A percentile compares a stretch with the other conserved stretches of the same genome.
phyloP scores from a whole-genome alignment of 306 rosid genomes.

The Vigna nakashimae region DNA sequence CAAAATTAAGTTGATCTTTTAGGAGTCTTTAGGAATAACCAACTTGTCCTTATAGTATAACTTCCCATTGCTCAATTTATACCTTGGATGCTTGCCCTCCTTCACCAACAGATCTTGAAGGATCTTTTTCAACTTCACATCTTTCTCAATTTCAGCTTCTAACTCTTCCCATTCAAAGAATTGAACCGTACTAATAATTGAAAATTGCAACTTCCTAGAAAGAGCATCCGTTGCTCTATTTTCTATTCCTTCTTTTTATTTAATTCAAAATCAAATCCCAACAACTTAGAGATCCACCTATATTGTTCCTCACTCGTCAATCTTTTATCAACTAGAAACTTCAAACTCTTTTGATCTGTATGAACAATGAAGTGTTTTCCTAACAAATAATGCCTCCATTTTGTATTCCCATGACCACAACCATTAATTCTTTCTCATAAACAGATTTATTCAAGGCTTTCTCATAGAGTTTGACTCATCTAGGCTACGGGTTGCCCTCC shows the following conservation, averaged over 20 bases:
- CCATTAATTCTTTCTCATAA: background rate
- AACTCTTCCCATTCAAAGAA: too few species aligned
- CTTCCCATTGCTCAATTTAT: too few species aligned
- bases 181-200: too few species aligned
- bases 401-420: background rate
- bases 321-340: too few species aligned
- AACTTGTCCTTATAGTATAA: too few species aligned
- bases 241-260: background rate
- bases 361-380: background rate
- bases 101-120: background rate
- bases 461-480: background rate
- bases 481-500: background rate
- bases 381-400: background rate
- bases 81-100: background rate
- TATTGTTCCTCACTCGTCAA: background rate
- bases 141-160: too few species aligned
- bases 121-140: too few species aligned
- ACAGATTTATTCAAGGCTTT: background rate
- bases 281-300: background rate
- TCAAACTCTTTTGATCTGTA: too few species aligned
- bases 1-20: too few species aligned
- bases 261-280: background rate
- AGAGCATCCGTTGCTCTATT: background rate
- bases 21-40: too few species aligned
- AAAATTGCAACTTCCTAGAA: too few species aligned